A percentile compares a stretch with the other conserved stretches of the same genome.
Evolutionary conservation across 176 grass and related monocot genomes (phyloP).

Genomic region (Carex myosuroides): DNA sequence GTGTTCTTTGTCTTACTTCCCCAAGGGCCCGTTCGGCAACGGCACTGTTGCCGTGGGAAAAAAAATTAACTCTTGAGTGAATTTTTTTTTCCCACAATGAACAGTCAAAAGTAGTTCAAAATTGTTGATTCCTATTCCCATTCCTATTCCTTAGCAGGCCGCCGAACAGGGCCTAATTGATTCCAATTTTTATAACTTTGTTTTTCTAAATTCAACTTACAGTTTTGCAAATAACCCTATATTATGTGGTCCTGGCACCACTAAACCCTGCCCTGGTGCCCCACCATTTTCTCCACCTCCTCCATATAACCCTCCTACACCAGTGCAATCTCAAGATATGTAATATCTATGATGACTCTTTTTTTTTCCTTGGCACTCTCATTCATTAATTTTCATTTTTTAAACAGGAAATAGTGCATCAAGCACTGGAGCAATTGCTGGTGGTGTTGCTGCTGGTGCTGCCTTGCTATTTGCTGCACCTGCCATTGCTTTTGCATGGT

Average conservation of each 20-base stretch:
- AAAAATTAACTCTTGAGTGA: too few relatives aligned
- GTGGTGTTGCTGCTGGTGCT: conserved; percentile 81
- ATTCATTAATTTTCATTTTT: conserved; percentile 13
- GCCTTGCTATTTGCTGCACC: conserved; percentile 75
- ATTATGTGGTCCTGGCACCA: conserved; percentile 72
- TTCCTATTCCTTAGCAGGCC: too few relatives aligned
- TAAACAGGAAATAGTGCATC: conserved; percentile 66
- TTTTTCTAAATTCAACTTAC: conserved; percentile 18
- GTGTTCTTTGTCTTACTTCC: conserved; percentile 10
- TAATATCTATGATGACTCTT: not conserved
- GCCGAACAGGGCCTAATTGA: too few relatives aligned
- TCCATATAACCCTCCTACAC: conserved; percentile 68
- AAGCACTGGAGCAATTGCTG: conserved; percentile 87
- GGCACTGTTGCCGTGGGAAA: too few relatives aligned
- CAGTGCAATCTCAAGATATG: conserved; percentile 54
- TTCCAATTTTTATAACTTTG: conserved; percentile 7
- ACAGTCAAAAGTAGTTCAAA: too few relatives aligned
- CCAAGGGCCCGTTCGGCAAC: too few relatives aligned
- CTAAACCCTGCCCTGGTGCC: conserved; percentile 69
- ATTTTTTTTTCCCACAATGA: too few relatives aligned
- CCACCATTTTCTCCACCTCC: conserved; percentile 84
- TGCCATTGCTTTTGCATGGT: conserved; percentile 79
- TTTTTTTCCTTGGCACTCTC: not conserved
- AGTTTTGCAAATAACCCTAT: conserved; percentile 88
- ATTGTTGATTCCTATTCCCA: too few relatives aligned